phyloP scores from a whole-genome alignment of 179 eudicot genomes.

The Corrigiola litoralis region DNA sequence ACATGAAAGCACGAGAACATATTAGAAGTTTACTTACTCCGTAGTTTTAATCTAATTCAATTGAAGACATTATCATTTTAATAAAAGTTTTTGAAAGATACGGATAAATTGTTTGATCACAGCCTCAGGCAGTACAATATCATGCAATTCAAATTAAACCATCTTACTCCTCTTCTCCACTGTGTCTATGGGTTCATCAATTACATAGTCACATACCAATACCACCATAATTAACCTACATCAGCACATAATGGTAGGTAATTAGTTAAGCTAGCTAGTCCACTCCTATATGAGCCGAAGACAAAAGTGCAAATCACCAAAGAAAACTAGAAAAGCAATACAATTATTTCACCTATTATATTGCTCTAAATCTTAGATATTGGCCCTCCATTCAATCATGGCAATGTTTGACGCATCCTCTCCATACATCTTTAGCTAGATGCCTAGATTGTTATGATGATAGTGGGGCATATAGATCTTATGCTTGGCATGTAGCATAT shows the following conservation, averaged over 20 bases:
- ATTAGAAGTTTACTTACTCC: background rate
- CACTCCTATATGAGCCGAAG: background rate
- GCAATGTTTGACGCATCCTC: background rate
- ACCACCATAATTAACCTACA: too few relatives aligned
- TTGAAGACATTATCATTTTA: background rate
- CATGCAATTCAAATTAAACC: too few relatives aligned
- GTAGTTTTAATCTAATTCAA: background rate
- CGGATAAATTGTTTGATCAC: too few relatives aligned
- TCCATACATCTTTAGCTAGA: background rate
- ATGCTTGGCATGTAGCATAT: constrained; percentile 1
- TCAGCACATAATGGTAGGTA: too few relatives aligned
- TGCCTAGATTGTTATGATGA: too few relatives aligned
- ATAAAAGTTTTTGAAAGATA: background rate
- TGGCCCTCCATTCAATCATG: constrained; percentile 7
- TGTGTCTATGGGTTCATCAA: too few relatives aligned
- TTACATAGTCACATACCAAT: too few relatives aligned
- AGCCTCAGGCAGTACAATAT: too few relatives aligned
- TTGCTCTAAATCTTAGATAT: too few relatives aligned
- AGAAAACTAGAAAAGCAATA: background rate
- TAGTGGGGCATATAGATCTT: constrained; percentile 1
- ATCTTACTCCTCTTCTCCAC: too few relatives aligned
- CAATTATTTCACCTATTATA: constrained; percentile 10
- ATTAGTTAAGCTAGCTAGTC: background rate
- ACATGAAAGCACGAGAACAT: too few relatives aligned
- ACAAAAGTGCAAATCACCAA: constrained; percentile 6